A percentile compares a stretch with the other conserved stretches of the same genome.
These are phyloP conservation scores for Pythium dissimile DNA, from an alignment of 352 stramenopile genomes.

Conservation along the genomic window DNA sequence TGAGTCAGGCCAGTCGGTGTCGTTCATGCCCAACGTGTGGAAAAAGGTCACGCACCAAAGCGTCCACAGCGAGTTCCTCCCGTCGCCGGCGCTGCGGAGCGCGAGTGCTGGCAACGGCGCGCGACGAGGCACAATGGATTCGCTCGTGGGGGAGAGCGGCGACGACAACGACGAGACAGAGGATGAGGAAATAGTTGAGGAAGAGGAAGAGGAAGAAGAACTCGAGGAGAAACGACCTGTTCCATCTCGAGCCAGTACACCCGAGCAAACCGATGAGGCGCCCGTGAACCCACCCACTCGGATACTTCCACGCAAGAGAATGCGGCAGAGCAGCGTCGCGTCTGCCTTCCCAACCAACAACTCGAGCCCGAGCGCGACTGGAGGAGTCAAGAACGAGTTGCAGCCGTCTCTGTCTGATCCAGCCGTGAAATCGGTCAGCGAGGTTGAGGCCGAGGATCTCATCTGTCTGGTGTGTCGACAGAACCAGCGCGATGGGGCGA, in stretches of 20 bases:
- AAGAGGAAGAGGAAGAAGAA: constrained; percentile 29
- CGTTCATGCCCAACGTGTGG: constrained; percentile 63
- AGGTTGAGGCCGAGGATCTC: constrained; percentile 52
- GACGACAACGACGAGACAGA: constrained; percentile 26
- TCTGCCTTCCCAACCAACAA: neutral
- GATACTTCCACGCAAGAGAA: constrained; percentile 11
- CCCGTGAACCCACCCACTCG: too few species aligned
- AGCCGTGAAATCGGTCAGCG: constrained; percentile 13
- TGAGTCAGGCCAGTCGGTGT: constrained; percentile 33
- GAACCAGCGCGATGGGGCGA: constrained; percentile 53
- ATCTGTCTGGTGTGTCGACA: constrained; percentile 65
- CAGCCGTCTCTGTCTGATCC: neutral
- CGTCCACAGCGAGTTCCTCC: constrained; percentile 50
- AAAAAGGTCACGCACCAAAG: constrained; percentile 45
- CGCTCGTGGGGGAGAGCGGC: constrained; percentile 56
- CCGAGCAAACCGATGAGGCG: too few species aligned
- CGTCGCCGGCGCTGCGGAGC: neutral
- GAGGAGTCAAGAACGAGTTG: constrained; percentile 27
- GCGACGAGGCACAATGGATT: constrained; percentile 53
- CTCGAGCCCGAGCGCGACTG: neutral
- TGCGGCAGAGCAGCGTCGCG: constrained; percentile 15
- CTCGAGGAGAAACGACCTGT: constrained; percentile 4
- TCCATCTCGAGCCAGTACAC: neutral
- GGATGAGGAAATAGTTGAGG: constrained; percentile 27
- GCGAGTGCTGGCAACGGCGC: constrained; percentile 3